Conservation (phyloP, 1,284 basidiomycete genomes). For the Pseudozyma hubeiensis region DNA sequence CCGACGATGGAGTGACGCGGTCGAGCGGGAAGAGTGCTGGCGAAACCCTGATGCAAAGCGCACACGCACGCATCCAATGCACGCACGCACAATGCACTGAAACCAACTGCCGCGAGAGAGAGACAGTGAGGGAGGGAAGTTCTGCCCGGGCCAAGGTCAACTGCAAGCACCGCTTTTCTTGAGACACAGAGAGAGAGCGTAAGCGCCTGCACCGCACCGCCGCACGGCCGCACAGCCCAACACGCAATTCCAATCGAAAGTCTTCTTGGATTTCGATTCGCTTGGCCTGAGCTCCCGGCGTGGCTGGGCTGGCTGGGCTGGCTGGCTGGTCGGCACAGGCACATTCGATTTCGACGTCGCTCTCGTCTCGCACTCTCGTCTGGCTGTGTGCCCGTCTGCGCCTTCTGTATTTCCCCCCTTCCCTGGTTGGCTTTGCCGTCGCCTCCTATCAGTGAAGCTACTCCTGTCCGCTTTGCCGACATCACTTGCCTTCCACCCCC, state of each 20-base stretch:
- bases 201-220: background rate
- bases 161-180: background rate
- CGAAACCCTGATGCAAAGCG: slow-evolving; percentile 3
- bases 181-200: background rate
- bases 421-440: background rate
- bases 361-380: background rate
- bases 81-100: background rate
- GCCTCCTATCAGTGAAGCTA: slow-evolving; percentile 15
- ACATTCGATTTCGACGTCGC: slow-evolving; percentile 1
- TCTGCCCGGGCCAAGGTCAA: background rate
- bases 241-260: slow-evolving; percentile 1
- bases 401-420: background rate
- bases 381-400: background rate
- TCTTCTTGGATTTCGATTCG: slow-evolving; percentile 4
- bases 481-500: slow-evolving; percentile 5
- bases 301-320: background rate
- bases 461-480: slow-evolving; percentile 21
- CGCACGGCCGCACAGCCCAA: slow-evolving; percentile 6
- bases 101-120: background rate
- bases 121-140: background rate
- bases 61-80: slow-evolving; percentile 9
- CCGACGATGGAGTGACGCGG: too few species aligned
- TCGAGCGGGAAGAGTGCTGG: too few species aligned
- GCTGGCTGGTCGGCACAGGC: slow-evolving; percentile 1
- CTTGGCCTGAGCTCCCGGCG: slow-evolving; percentile 12